Base-by-base conservation (phyloP, 805 yeast genomes). In the Zygosaccharomyces pseudorouxii region DNA sequence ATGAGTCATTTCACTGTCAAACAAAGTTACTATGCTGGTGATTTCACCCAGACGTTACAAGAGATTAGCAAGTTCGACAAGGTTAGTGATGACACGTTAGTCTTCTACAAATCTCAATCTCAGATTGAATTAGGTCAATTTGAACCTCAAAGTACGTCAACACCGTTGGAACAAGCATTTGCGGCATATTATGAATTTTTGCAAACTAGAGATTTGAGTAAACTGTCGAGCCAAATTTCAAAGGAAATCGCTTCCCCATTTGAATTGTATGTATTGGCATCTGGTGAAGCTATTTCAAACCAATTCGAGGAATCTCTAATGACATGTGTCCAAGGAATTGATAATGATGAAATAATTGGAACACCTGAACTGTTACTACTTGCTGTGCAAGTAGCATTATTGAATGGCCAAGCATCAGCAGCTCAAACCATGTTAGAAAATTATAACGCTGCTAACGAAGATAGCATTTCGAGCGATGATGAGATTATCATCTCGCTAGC, bases 401-500 rank as follows among this genome's bases (percentile, higher is more conserved):
- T 67, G 48, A 57, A 80, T 45, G 62, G 70, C 18, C 71, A 73
- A 42, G 68, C 72, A 47, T 70, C 74, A 47, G 53, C 72, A 3
- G 76, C 73, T 5, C 64, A 69, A n/a, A 82, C 82, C 2, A 63
- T 68, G 49, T 68, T 71, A 49, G 77, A 74, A 38, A 69, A 81
- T 25, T 61, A 61, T 52, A 62, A 56, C 30, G 76, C 78, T 33
- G 71, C 77, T 42, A 57, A 67, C 25, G 78, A 78, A 62, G 77
- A 82, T 30, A 31, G 45, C 10, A 75, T 60, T 20, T 46, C 65
- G 7, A 63, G 64, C 48, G 71, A 83, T 56, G 97, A 89, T 68
- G 84, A 81, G 55, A 77, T 90, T 30, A 78, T 87, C 41, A 80
- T 79, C 65, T 90, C 88, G 57, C 75, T 89, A 28, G 79, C 89